Conservation (phyloP, 2,329 filamentous ascomycete genomes). For the Colletotrichum sp. region DNA sequence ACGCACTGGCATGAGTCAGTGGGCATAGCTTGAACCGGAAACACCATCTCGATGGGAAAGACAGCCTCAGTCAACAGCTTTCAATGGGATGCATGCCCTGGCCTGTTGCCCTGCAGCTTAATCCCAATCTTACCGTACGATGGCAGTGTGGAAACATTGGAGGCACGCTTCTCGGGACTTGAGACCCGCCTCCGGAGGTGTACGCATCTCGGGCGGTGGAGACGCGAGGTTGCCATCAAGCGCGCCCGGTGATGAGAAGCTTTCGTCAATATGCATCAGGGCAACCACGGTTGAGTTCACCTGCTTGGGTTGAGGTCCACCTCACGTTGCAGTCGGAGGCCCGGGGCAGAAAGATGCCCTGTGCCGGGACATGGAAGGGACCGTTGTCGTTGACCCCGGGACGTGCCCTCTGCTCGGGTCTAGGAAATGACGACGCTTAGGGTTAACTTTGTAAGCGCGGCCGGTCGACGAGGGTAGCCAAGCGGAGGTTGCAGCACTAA, state of each 20-base stretch:
- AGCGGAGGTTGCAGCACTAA: slow-evolving; percentile 14
- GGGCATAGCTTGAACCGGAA: not conserved
- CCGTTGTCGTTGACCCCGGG: slow-evolving; percentile 1
- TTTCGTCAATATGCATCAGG: slow-evolving; percentile 15
- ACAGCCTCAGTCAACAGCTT: not conserved
- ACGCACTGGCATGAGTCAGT: slow-evolving; percentile 10
- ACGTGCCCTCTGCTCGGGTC: slow-evolving; percentile 10
- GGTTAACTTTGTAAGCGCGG: slow-evolving; percentile 13
- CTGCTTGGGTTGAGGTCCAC: slow-evolving; percentile 9
- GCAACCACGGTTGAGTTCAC: slow-evolving; percentile 1
- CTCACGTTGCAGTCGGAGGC: slow-evolving; percentile 18
- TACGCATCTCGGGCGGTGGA: not conserved
- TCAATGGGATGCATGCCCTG: not conserved
- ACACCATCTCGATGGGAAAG: not conserved
- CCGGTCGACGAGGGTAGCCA: slow-evolving; percentile 12
- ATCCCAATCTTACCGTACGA: slow-evolving; percentile 1
- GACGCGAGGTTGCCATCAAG: not conserved
- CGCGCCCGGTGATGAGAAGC: slow-evolving; percentile 14
- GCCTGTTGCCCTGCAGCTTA: slow-evolving; percentile 1
- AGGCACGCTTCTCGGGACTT: not conserved
- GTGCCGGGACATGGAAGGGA: slow-evolving; percentile 14
- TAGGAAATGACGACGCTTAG: slow-evolving; percentile 20
- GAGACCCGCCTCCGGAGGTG: not conserved
- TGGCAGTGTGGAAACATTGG: not conserved
- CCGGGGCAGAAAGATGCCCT: not conserved